Conservation (phyloP, 257 asterid genomes). For the Echites panduratus region DNA sequence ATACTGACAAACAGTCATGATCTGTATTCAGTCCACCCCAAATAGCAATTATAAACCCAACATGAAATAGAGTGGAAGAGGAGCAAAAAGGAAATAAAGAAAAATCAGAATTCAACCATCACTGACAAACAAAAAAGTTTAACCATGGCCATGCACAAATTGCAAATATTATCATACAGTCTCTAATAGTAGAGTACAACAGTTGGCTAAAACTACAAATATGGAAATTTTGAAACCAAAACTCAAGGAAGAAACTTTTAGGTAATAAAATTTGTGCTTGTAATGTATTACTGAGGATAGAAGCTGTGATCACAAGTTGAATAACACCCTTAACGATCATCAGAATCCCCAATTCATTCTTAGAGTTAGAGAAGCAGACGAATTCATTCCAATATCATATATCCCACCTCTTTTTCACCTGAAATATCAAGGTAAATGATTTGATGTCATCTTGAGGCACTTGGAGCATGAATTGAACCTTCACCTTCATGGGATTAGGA, state of each 20-base stretch:
- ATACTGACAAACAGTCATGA: no score
- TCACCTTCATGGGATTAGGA: conserved; percentile 68
- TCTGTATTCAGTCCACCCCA: no score
- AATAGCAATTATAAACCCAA: no score
- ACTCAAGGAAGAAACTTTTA: neutral
- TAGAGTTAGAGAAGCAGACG: neutral
- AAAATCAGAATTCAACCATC: no score
- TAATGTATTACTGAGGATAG: neutral
- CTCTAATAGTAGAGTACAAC: neutral
- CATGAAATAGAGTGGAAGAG: no score
- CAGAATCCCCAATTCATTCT: neutral
- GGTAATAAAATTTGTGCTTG: neutral
- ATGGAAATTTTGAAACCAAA: neutral
- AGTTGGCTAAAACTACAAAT: neutral
- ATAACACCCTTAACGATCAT: neutral
- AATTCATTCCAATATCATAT: conserved; percentile 23
- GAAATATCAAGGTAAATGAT: conserved; percentile 73
- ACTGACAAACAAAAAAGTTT: neutral
- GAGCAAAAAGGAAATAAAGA: no score
- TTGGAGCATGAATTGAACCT: conserved; percentile 90
- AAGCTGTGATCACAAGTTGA: neutral
- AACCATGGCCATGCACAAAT: neutral
- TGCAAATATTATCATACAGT: neutral
- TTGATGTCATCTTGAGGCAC: conserved; percentile 82
- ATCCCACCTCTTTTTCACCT: conserved; percentile 94